These are phyloP conservation scores for Leccinum rimulosum DNA, from an alignment of 768 basidiomycete species.

Conservation along the genomic window DNA sequence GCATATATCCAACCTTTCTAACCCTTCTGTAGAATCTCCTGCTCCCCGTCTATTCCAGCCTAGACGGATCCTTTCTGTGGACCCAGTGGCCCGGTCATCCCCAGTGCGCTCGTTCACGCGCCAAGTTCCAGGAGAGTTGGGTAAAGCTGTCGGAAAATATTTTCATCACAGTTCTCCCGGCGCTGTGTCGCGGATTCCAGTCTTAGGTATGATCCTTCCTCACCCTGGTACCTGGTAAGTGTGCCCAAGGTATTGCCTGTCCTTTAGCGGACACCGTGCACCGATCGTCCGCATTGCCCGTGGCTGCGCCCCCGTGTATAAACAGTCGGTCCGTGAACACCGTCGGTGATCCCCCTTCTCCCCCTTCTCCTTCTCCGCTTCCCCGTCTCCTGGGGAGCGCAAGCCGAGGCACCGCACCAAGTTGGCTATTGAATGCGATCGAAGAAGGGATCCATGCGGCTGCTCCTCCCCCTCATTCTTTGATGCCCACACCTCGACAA, in stretches of 20 bases:
- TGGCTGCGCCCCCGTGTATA: not conserved
- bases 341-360: not conserved
- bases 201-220: conserved; percentile 16
- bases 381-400: not conserved
- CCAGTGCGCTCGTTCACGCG: not conserved
- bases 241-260: conserved; percentile 5
- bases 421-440: conserved; percentile 7
- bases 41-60: not conserved
- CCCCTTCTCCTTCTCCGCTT: not conserved
- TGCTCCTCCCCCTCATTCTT: not conserved
- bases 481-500: not conserved
- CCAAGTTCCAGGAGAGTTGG: not conserved
- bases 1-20: conserved; percentile 17
- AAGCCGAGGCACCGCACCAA: not conserved
- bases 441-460: not conserved
- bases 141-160: not conserved
- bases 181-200: not conserved
- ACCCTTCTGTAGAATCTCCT: not conserved
- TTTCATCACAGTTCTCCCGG: conserved; percentile 13
- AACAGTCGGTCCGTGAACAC: not conserved
- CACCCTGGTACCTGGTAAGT: conserved; percentile 1
- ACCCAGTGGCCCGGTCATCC: conserved; percentile 1
- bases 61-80: not conserved
- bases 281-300: not conserved
- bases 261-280: conserved; percentile 5